Conservation (phyloP, 768 basidiomycete genomes). For the Collybiopsis confluens region DNA sequence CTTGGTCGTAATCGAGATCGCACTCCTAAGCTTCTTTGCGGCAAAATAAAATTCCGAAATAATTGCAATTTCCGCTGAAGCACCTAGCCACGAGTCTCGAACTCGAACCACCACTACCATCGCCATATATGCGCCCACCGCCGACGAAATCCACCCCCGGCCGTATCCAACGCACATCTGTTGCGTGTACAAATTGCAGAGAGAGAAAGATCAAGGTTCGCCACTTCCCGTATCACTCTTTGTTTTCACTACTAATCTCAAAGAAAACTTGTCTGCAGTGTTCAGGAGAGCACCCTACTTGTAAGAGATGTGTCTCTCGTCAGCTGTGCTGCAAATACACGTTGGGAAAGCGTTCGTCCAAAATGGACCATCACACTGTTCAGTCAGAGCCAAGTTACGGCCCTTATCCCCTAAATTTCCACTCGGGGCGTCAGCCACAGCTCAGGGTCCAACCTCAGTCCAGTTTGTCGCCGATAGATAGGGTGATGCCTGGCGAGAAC, state of each 20-base stretch:
- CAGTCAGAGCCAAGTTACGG: neutral
- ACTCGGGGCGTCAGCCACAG: too few relatives aligned
- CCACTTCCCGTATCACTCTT: neutral
- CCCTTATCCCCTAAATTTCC: neutral
- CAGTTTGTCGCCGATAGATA: too few relatives aligned
- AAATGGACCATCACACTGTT: neutral
- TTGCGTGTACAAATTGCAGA: neutral
- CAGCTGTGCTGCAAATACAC: neutral
- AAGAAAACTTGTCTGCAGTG: neutral
- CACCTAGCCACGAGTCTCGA: too few relatives aligned
- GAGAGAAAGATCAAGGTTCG: neutral
- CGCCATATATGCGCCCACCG: too few relatives aligned
- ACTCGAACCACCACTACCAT: too few relatives aligned
- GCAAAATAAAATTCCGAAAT: too few relatives aligned
- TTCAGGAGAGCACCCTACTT: neutral
- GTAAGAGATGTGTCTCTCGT: neutral
- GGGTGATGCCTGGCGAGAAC: too few relatives aligned
- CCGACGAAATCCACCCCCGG: neutral
- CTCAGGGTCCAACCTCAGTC: too few relatives aligned
- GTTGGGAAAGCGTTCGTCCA: neutral
- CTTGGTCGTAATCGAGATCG: too few relatives aligned
- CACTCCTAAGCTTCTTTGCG: too few relatives aligned
- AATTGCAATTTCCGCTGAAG: too few relatives aligned
- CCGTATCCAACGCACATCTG: neutral
- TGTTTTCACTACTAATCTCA: neutral